phyloP scores from a whole-genome alignment of 257 asterid genomes.

The Solanum phureja region DNA sequence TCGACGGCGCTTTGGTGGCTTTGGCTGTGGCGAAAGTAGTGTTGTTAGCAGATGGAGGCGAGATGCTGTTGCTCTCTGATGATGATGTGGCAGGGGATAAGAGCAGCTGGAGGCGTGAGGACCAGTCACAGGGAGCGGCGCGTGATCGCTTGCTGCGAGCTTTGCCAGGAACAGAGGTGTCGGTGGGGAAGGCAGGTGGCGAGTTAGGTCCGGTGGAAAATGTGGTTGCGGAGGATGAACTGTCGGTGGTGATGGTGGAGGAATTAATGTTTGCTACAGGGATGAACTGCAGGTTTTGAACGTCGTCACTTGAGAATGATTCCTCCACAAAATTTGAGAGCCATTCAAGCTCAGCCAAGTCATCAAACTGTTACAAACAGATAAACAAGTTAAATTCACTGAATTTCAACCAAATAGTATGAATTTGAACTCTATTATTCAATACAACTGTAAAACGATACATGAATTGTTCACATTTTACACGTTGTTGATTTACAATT shows the following conservation, averaged over 20 bases:
- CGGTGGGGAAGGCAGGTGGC: conserved; percentile 45
- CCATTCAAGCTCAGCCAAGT: conserved; percentile 97
- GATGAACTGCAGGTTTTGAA: conserved; percentile 42
- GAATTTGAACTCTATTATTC: background rate
- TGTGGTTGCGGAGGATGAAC: conserved; percentile 45
- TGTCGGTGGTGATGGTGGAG: conserved; percentile 18
- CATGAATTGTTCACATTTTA: background rate
- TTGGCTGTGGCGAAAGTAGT: background rate
- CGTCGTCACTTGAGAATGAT: conserved; percentile 80
- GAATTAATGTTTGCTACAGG: conserved; percentile 28
- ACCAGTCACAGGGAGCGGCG: conserved; percentile 91
- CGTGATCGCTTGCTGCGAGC: conserved; percentile 99
- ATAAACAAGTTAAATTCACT: background rate
- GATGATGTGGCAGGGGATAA: conserved; percentile 35
- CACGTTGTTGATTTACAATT: background rate
- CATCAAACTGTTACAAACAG: conserved; percentile 53
- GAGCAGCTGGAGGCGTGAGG: conserved; percentile 62
- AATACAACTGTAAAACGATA: background rate
- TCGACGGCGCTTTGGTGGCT: conserved; percentile 13
- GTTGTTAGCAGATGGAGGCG: background rate
- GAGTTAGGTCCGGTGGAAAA: conserved; percentile 8
- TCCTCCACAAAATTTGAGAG: conserved; percentile 95
- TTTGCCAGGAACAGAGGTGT: conserved; percentile 78
- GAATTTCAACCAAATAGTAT: background rate
- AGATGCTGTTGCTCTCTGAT: background rate